phyloP scores from a whole-genome alignment of 805 yeast species.

The Wickerhamomyces bisporus region DNA sequence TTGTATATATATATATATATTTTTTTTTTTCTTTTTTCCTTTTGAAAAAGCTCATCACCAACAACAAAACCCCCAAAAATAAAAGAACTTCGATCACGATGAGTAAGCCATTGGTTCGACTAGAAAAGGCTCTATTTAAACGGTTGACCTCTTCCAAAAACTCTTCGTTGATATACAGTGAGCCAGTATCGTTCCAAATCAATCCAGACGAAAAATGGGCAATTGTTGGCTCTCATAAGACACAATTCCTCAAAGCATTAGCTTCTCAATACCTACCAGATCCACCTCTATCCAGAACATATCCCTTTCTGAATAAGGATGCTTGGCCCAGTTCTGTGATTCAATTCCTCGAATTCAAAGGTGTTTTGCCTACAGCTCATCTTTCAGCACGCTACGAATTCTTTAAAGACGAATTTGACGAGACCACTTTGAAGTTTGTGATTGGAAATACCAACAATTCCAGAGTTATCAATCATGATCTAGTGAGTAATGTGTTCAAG shows the following conservation, averaged over 20 bases:
- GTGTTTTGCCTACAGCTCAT: slow-evolving; percentile 55
- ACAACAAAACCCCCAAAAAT: no score
- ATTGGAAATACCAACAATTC: slow-evolving; percentile 40
- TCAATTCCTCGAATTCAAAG: slow-evolving; percentile 41
- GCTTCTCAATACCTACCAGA: slow-evolving; percentile 48
- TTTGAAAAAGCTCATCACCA: no score
- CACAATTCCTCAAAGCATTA: slow-evolving; percentile 48
- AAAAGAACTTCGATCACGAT: no score
- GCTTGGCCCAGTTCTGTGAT: slow-evolving; percentile 42
- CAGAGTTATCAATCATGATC: slow-evolving; percentile 26
- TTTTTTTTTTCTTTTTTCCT: no score
- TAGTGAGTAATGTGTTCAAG: slow-evolving; percentile 39
- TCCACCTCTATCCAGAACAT: slow-evolving; percentile 50
- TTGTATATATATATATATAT: no score
- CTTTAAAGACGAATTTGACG: slow-evolving; percentile 80
- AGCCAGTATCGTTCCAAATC: slow-evolving; percentile 38
- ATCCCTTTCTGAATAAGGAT: slow-evolving; percentile 44
- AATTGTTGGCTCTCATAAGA: slow-evolving; percentile 49
- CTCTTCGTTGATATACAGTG: slow-evolving; percentile 27
- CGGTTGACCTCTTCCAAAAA: slow-evolving; percentile 6
- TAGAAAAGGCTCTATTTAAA: slow-evolving; percentile 17
- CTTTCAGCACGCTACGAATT: slow-evolving; percentile 86
- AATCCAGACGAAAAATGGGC: slow-evolving; percentile 44
- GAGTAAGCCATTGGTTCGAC: slow-evolving; percentile 8
- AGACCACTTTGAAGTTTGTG: slow-evolving; percentile 56